Evolutionary conservation across 108 stramenopile genomes (phyloP), one percentile per base, ranked within the genome.

Genomic region (Fistulifera pelliculosa): DNA sequence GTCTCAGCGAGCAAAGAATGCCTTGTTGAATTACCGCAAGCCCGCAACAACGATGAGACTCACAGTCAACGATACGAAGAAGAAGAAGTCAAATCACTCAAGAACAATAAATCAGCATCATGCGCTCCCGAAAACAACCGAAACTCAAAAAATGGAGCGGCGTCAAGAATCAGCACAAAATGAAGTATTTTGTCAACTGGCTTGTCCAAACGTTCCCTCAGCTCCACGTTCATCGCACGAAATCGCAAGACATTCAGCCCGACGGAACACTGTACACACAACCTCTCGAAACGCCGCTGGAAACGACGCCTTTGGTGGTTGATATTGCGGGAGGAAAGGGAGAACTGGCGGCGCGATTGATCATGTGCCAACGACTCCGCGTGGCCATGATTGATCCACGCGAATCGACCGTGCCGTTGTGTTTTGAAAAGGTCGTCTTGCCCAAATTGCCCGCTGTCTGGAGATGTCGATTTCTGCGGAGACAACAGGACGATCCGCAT

Each of bases 251-350:
- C 27, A 51, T 52, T 38, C 28, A 11, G 28, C 38, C 27, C 50
- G 49, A 39, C 38, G 27, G 47, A 22, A 49, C 16, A 27, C 16
- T 49, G 15, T 8, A 17, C 27, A 0, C 38, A 11, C 44, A 58
- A 47, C 52, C 66, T n/a, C 40, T 76, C 50, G 65, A 76, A 18
- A 62, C 66, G n/a, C 68, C 74, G 1, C 31, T 35, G 6, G 31
- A 61, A 58, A 39, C 41, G 23, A 24, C 19, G 23, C 22, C 25
- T 27, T 35, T 35, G 31, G 31, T 38, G 31, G 8, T 82, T 19
- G 81, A 83, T 53, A 66, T 87, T 44, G 81, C 81, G 14, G 93
- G 89, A 19, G 86, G 86, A 19, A 87, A 85, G 51, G 94, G 94
- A 1, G 94, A 94, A 75, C 68, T 90, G 10, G 57, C 94, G 0